A percentile compares a stretch with the other conserved stretches of the same genome.
Evolutionary conservation across 768 basidiomycete genomes (phyloP).

Genomic region (Tulasnella sp.): DNA sequence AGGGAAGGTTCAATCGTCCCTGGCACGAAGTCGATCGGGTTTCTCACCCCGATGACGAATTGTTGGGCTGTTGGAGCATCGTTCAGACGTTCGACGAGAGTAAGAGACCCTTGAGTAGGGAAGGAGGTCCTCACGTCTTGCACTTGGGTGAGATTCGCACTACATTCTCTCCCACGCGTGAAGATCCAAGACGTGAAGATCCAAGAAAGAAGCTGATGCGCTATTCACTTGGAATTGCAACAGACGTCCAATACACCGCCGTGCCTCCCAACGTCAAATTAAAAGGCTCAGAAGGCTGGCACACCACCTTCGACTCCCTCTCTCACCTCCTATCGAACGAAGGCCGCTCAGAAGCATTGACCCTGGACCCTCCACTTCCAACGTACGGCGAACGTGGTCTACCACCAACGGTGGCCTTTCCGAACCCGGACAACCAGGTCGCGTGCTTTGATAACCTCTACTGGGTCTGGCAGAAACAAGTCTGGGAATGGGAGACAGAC

Average conservation of each 20-base stretch:
- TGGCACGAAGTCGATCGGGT: neutral
- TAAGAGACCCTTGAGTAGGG: neutral
- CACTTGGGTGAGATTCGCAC: neutral
- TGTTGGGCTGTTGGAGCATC: slow-evolving; percentile 13
- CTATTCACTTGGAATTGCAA: too few species aligned
- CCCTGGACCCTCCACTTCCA: neutral
- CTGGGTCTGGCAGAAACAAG: neutral
- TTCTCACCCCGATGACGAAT: neutral
- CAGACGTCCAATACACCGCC: neutral
- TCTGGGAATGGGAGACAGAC: slow-evolving; percentile 24
- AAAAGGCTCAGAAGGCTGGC: neutral
- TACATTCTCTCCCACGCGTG: neutral
- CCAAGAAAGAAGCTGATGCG: neutral
- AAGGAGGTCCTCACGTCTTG: neutral
- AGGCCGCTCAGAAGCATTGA: slow-evolving; percentile 15
- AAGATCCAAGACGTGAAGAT: neutral
- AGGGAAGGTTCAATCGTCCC: slow-evolving; percentile 19
- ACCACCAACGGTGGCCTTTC: neutral
- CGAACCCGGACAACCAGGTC: slow-evolving; percentile 24
- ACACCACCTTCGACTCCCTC: slow-evolving; percentile 24
- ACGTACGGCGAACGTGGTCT: neutral
- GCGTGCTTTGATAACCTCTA: slow-evolving; percentile 24
- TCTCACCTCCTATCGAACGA: slow-evolving; percentile 22
- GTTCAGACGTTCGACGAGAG: neutral
- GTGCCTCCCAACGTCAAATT: neutral